phyloP scores from a whole-genome alignment of 257 asterid species.

The Haberlea rhodopensis region DNA sequence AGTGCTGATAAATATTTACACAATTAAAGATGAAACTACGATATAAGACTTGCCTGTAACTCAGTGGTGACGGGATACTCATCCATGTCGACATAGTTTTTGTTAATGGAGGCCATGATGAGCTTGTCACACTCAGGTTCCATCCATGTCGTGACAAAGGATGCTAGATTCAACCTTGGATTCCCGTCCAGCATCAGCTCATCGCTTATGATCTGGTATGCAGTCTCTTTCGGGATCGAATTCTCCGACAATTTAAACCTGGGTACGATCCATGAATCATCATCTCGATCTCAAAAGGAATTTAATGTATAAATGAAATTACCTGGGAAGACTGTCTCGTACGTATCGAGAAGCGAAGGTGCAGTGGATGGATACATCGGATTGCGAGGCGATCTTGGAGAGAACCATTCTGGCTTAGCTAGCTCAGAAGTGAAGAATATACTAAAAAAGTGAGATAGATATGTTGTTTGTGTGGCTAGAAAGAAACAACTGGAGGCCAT shows the following conservation, averaged over 20 bases:
- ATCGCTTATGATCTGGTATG: conserved; percentile 87
- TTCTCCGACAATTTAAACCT: conserved; percentile 79
- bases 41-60: conserved; percentile 79
- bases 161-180: conserved; percentile 83
- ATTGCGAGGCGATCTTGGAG: conserved; percentile 49
- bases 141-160: conserved; percentile 96
- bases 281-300: no score
- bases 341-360: conserved; percentile 92
- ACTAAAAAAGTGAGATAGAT: no score
- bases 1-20: no score
- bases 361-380: conserved; percentile 62
- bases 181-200: conserved; percentile 96
- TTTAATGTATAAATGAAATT: no score
- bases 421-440: no score
- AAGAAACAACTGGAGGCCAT: no score
- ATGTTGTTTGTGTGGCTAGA: no score
- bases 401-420: no score
- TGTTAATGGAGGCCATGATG: conserved; percentile 70
- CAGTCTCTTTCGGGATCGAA: conserved; percentile 93
- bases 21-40: no score
- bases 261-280: no score
- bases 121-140: conserved; percentile 94
- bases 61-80: conserved; percentile 95
- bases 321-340: conserved; percentile 67
- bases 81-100: conserved; percentile 94